Conservation (phyloP, 2,329 filamentous ascomycete genomes). For the Epichloe baconii region DNA sequence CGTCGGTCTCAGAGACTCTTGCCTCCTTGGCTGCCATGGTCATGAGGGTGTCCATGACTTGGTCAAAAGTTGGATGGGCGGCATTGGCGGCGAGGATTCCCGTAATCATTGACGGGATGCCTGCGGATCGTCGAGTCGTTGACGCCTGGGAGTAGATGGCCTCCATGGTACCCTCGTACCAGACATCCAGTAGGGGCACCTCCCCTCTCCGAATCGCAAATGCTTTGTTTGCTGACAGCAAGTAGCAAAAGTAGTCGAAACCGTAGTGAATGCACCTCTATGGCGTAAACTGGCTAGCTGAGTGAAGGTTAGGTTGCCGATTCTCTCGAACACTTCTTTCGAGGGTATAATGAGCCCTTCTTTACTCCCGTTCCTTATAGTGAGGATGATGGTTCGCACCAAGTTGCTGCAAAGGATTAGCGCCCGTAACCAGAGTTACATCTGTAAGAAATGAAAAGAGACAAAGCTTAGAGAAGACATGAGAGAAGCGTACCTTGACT, state of each 20-base stretch:
- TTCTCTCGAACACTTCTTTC: constrained; percentile 42
- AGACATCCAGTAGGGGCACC: constrained; percentile 43
- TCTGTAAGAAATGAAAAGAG: background rate
- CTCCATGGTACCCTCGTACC: constrained; percentile 60
- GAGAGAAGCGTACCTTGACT: constrained; percentile 56
- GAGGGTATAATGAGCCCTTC: constrained; percentile 33
- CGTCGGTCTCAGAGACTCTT: constrained; percentile 42
- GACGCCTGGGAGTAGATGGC: constrained; percentile 66
- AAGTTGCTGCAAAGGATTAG: constrained; percentile 44
- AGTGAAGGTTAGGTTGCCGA: constrained; percentile 65
- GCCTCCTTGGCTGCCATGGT: constrained; percentile 43
- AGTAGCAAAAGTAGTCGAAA: constrained; percentile 71
- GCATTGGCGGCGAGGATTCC: constrained; percentile 62
- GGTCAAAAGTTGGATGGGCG: constrained; percentile 45
- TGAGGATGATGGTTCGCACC: constrained; percentile 47
- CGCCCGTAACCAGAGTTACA: background rate
- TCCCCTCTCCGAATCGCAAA: constrained; percentile 19
- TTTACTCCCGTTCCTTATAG: constrained; percentile 34
- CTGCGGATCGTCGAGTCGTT: constrained; percentile 81
- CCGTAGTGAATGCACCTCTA: constrained; percentile 84
- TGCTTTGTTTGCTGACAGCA: constrained; percentile 58
- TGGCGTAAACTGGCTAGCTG: constrained; percentile 77
- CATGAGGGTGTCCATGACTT: constrained; percentile 50
- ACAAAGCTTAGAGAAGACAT: background rate
- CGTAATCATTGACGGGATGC: constrained; percentile 75